These are phyloP conservation scores for Chalciporus sp. DNA, from an alignment of 1,284 basidiomycete species.

Conservation along the genomic window DNA sequence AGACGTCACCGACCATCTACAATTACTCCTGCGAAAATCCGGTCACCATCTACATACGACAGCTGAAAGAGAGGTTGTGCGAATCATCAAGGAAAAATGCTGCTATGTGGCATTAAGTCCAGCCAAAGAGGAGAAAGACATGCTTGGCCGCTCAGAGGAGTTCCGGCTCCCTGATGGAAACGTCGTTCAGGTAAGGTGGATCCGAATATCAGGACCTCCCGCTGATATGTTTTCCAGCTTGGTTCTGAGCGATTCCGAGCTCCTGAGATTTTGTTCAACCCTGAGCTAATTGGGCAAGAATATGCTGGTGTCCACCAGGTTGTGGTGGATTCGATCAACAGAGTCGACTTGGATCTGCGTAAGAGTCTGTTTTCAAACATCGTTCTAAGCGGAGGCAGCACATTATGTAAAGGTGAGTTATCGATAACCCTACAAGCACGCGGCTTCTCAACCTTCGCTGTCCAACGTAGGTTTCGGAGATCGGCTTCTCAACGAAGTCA, in stretches of 20 bases:
- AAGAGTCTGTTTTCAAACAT: slow-evolving; percentile 97
- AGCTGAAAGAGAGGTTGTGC: slow-evolving; percentile 95
- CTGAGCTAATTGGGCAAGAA: slow-evolving; percentile 94
- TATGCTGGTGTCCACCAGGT: slow-evolving; percentile 98
- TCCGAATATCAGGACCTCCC: background rate
- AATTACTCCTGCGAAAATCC: slow-evolving; percentile 90
- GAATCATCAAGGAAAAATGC: slow-evolving; percentile 98
- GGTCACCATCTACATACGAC: slow-evolving; percentile 97
- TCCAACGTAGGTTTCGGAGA: slow-evolving; percentile 85
- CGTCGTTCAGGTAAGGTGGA: slow-evolving; percentile 73
- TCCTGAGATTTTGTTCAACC: slow-evolving; percentile 97
- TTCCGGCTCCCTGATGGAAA: slow-evolving; percentile 97
- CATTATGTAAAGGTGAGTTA: slow-evolving; percentile 81
- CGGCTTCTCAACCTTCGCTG: slow-evolving; percentile 11
- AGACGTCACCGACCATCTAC: slow-evolving; percentile 96
- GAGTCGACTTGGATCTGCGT: slow-evolving; percentile 88
- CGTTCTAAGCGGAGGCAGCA: slow-evolving; percentile 95
- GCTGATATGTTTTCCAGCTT: slow-evolving; percentile 54
- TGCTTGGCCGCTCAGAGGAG: slow-evolving; percentile 76
- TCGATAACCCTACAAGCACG: slow-evolving; percentile 6
- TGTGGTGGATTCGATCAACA: slow-evolving; percentile 85
- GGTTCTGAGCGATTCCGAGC: slow-evolving; percentile 96
- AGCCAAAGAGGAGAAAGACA: slow-evolving; percentile 94
- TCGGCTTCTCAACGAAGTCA: slow-evolving; percentile 92
- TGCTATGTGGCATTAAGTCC: slow-evolving; percentile 95